A percentile compares a stretch with the other conserved stretches of the same genome.
Evolutionary conservation across 1,284 basidiomycete species (phyloP).

Genomic region (Schizopora paradoxa): DNA sequence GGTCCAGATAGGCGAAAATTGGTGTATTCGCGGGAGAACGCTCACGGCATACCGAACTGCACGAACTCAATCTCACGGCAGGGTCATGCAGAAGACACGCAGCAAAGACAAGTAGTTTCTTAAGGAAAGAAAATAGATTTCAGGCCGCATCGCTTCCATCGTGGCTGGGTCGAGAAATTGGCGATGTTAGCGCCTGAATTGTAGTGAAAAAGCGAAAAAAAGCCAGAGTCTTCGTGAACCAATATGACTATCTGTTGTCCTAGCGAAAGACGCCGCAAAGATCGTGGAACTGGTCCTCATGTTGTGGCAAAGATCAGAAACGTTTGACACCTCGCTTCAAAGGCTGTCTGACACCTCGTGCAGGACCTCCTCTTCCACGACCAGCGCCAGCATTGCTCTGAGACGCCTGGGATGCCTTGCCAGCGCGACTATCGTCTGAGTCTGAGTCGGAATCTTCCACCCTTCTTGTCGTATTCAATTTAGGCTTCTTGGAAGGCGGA

Average conservation of each 20-base stretch:
- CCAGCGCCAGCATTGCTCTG: conserved; percentile 48
- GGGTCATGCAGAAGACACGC: too few relatives aligned
- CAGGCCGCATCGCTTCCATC: neutral
- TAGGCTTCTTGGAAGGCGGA: conserved; percentile 7
- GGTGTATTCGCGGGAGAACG: too few relatives aligned
- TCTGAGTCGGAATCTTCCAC: conserved; percentile 7
- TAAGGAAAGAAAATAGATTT: neutral
- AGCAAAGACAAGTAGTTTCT: too few relatives aligned
- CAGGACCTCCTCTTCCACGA: conserved; percentile 30
- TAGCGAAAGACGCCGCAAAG: neutral
- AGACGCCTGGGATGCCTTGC: conserved; percentile 17
- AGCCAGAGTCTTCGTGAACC: neutral
- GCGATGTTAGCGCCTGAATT: neutral
- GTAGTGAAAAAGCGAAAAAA: neutral
- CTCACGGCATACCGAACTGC: too few relatives aligned
- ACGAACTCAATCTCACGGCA: too few relatives aligned
- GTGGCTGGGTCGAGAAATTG: neutral
- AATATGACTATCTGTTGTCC: neutral
- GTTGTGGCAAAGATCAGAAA: conserved; percentile 40
- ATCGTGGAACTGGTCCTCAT: conserved; percentile 16
- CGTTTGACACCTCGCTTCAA: conserved; percentile 66
- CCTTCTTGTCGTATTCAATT: neutral
- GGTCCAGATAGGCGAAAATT: too few relatives aligned
- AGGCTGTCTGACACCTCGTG: conserved; percentile 60
- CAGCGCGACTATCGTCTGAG: conserved; percentile 7